phyloP scores from a whole-genome alignment of 495 filamentous ascomycete genomes.

The Xylaria acuta region DNA sequence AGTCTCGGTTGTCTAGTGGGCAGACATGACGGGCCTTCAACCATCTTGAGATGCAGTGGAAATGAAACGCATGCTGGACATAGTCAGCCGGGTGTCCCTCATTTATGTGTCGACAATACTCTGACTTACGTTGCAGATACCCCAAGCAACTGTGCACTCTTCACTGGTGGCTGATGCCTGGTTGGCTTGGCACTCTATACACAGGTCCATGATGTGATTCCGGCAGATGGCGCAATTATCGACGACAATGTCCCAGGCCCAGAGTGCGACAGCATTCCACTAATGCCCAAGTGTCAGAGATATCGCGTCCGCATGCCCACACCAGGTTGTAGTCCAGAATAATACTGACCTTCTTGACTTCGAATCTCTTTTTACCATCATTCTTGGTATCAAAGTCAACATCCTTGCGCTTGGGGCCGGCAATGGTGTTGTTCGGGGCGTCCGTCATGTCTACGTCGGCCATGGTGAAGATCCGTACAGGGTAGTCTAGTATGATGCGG shows the following conservation, averaged over 20 bases:
- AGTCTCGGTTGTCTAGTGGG: conserved; percentile 96
- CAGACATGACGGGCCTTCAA: conserved; percentile 99
- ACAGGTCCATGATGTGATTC: conserved; percentile 99
- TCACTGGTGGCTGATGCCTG: conserved; percentile 96
- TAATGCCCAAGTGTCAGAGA: conserved; percentile 46
- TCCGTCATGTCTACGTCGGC: conserved; percentile 98
- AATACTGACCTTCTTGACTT: conserved; percentile 89
- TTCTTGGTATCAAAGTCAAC: conserved; percentile 59
- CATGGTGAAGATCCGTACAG: conserved; percentile 59
- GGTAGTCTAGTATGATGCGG: not conserved
- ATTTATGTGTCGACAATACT: not conserved
- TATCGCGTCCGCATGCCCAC: not conserved
- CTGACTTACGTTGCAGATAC: conserved; percentile 91
- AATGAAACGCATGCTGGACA: conserved; percentile 94
- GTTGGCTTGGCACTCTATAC: conserved; percentile 99
- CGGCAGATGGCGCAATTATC: conserved; percentile 99
- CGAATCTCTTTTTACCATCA: conserved; percentile 90
- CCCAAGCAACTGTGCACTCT: conserved; percentile 99
- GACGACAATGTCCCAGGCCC: conserved; percentile 99
- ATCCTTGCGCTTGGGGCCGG: conserved; percentile 57
- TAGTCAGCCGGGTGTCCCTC: conserved; percentile 29
- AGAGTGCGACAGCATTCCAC: conserved; percentile 99
- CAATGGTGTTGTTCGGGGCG: conserved; percentile 61
- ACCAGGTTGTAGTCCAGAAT: not conserved
- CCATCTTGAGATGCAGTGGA: conserved; percentile 99